Evolutionary conservation across 1,284 basidiomycete species (phyloP), one percentile per base, ranked within the genome.

Genomic region (Cutaneotrichosporon mucoides): DNA sequence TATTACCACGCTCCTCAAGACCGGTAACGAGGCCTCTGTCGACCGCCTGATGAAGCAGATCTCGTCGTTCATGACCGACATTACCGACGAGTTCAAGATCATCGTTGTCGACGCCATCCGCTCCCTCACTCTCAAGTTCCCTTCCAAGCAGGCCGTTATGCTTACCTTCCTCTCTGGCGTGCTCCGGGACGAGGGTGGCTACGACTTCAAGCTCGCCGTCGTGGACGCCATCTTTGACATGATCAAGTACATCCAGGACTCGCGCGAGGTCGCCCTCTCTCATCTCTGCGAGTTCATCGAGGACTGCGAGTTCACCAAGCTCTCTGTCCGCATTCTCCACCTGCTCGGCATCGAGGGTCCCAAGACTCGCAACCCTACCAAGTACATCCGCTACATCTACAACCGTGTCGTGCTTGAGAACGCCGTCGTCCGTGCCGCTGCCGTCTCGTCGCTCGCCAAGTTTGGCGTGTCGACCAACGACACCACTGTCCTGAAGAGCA

Each of bases 271-370:
- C 47, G 96, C 96, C 1, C 85, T 99, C 46, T 93, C 93, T 10
- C 92, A 99, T 74, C 85, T 99, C n/a, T 99, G 96, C 83, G 96
- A 99, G 78, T 99, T 99, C 78, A 99, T 99, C 76, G 96, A 99
- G 80, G 96, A 99, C 77, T 99, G 96, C 84, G 96, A 99, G 79
- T 99, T 99, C 76, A 98, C 95, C 45, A 99, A 99, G 80, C 86
- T 99, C 51, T 97, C 92, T 35, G 96, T 99, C 61, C 88, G 96
- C 53, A 92, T 99, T 69, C 83, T 99, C 41, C 90, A 99, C 75
- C 80, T 99, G 42, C 86, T 99, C 49, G 96, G 96, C 51, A 84
- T 93, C 57, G 96, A 99, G 78, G 96, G 96, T 9, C 96, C 96
- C 51, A 92, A 92, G 77, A 89, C 93, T 53, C 86, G 88, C 16